A percentile compares a stretch with the other conserved stretches of the same genome.
Evolutionary conservation across 129 eudicot genomes (phyloP).

Genomic region (Mikania micrantha): DNA sequence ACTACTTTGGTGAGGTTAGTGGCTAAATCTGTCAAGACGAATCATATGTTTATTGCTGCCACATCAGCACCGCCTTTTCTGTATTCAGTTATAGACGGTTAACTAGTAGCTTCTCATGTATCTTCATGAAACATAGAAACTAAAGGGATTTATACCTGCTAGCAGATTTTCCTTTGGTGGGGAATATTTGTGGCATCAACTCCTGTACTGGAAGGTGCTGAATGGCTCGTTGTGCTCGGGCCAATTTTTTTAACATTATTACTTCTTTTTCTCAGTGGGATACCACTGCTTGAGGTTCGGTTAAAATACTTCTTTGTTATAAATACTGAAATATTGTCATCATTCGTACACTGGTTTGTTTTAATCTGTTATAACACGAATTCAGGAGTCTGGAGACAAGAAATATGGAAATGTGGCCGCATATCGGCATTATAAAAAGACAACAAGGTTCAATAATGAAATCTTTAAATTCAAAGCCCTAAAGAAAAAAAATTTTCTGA

Average conservation of each 20-base stretch:
- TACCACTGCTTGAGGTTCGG: slow-evolving; percentile 91
- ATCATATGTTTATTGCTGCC: background rate
- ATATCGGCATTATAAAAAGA: slow-evolving; percentile 62
- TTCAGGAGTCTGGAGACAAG: slow-evolving; percentile 88
- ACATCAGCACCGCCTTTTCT: background rate
- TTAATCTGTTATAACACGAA: slow-evolving; percentile 1
- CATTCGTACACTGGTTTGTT: background rate
- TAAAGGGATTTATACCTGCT: background rate
- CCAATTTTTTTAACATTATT: slow-evolving; percentile 76
- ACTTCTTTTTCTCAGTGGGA: slow-evolving; percentile 90
- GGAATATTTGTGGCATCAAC: slow-evolving; percentile 84
- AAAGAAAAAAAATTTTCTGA: background rate
- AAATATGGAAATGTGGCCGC: slow-evolving; percentile 65
- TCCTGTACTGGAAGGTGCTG: slow-evolving; percentile 72
- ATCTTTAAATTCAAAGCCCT: background rate
- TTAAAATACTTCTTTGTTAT: background rate
- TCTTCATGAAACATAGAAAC: background rate
- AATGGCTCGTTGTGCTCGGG: slow-evolving; percentile 90
- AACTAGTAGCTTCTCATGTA: background rate
- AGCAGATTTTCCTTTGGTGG: slow-evolving; percentile 96
- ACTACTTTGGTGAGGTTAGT: slow-evolving; percentile 95
- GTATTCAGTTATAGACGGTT: background rate
- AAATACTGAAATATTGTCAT: background rate
- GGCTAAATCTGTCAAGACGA: background rate
- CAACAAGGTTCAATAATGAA: slow-evolving; percentile 57